phyloP scores from a whole-genome alignment of 2,329 filamentous ascomycete species.

The Zymoseptoria brevis region DNA sequence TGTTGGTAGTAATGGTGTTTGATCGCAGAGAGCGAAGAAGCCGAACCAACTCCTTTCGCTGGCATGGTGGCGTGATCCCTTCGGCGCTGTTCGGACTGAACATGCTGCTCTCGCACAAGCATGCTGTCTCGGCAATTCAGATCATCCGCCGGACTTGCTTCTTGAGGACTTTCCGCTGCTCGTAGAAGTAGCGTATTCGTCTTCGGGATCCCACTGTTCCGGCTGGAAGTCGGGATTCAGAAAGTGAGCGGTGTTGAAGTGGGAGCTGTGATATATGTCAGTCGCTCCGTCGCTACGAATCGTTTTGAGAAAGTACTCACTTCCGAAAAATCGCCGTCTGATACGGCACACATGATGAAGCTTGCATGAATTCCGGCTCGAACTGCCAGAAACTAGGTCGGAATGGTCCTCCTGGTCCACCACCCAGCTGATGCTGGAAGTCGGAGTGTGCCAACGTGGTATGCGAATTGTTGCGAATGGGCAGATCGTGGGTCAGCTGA shows the following conservation, averaged over 20 bases:
- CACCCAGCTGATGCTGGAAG: slow-evolving; percentile 23
- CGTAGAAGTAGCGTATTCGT: slow-evolving; percentile 34
- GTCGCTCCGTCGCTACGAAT: not conserved
- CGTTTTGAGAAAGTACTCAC: slow-evolving; percentile 13
- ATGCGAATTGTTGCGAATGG: slow-evolving; percentile 21
- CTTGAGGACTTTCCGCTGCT: slow-evolving; percentile 24
- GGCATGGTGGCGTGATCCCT: slow-evolving; percentile 8
- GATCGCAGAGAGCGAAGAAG: not conserved
- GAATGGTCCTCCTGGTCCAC: slow-evolving; percentile 36
- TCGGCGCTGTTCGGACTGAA: slow-evolving; percentile 18
- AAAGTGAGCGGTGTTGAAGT: slow-evolving; percentile 46
- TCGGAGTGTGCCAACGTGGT: slow-evolving; percentile 15
- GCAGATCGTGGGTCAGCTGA: slow-evolving; percentile 26
- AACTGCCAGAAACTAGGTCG: slow-evolving; percentile 40
- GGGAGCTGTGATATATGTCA: slow-evolving; percentile 33
- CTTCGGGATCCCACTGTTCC: slow-evolving; percentile 44
- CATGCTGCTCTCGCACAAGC: slow-evolving; percentile 17
- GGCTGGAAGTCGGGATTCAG: slow-evolving; percentile 46
- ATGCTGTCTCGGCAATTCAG: slow-evolving; percentile 18
- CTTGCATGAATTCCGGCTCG: slow-evolving; percentile 35
- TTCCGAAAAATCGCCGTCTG: slow-evolving; percentile 44
- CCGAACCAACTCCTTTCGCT: not conserved
- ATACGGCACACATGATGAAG: slow-evolving; percentile 35
- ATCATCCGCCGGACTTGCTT: slow-evolving; percentile 28
- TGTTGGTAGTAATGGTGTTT: not conserved